Evolutionary conservation across 2,329 filamentous ascomycete species (phyloP).

Genomic region (Pseudogymnoascus sp.): DNA sequence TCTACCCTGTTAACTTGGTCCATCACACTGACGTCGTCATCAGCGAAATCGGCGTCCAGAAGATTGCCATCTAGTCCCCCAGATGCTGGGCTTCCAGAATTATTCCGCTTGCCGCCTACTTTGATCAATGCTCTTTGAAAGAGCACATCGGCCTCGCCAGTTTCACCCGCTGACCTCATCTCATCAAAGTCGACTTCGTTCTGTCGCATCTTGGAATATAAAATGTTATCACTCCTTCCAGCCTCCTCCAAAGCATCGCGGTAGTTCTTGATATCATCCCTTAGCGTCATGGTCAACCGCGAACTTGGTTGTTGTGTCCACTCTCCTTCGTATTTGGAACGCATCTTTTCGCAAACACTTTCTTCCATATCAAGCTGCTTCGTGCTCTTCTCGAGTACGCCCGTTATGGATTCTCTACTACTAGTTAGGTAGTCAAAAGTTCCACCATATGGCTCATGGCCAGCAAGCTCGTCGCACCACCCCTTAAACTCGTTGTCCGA

Average conservation of each 20-base stretch:
- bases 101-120: constrained; percentile 56
- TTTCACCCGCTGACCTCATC: constrained; percentile 84
- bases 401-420: constrained; percentile 70
- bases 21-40: constrained; percentile 70
- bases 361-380: constrained; percentile 96
- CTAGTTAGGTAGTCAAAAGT: constrained; percentile 74
- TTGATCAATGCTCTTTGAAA: constrained; percentile 85
- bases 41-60: constrained; percentile 86
- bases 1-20: constrained; percentile 89
- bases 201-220: constrained; percentile 77
- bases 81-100: constrained; percentile 51
- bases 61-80: constrained; percentile 65
- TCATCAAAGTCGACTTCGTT: constrained; percentile 88
- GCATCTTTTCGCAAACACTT: constrained; percentile 98
- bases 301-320: constrained; percentile 98
- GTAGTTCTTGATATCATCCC: constrained; percentile 82
- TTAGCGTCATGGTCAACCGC: constrained; percentile 77
- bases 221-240: constrained; percentile 73
- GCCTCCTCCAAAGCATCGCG: constrained; percentile 86
- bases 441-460: constrained; percentile 69
- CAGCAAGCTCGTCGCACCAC: constrained; percentile 90
- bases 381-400: constrained; percentile 68
- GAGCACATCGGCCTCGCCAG: constrained; percentile 77
- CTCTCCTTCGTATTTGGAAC: constrained; percentile 89
- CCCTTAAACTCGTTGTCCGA: constrained; percentile 87